Conservation (phyloP, 768 basidiomycete species). For the Podaxis sp. region DNA sequence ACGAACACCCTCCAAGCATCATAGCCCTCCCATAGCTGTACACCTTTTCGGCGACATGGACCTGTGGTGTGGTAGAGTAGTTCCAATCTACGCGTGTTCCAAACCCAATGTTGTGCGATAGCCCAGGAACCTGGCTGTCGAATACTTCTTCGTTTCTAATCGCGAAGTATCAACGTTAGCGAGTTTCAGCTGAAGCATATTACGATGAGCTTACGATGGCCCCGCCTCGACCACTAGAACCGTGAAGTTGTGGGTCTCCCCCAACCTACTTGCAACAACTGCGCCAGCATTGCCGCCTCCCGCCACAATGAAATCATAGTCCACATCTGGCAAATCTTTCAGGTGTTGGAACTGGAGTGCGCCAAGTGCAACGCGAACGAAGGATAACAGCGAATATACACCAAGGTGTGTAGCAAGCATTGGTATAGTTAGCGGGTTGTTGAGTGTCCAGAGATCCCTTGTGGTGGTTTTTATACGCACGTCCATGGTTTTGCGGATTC, state of each 20-base stretch:
- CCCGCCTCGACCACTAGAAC: slow-evolving; percentile 26
- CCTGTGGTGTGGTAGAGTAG: slow-evolving; percentile 22
- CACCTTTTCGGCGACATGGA: slow-evolving; percentile 21
- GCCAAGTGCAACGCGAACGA: background rate
- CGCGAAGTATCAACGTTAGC: background rate
- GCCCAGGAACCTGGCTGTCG: slow-evolving; percentile 7
- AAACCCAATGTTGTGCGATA: background rate
- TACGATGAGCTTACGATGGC: slow-evolving; percentile 7
- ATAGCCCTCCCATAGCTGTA: slow-evolving; percentile 24
- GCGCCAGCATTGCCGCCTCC: slow-evolving; percentile 22
- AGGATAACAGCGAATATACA: background rate
- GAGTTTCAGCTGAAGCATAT: background rate
- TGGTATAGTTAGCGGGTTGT: background rate
- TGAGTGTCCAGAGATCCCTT: too few relatives aligned
- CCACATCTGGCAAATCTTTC: background rate
- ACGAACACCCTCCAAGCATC: slow-evolving; percentile 28
- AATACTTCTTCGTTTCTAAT: slow-evolving; percentile 17
- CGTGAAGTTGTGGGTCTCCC: slow-evolving; percentile 17
- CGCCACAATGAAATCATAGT: background rate
- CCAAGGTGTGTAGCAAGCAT: background rate
- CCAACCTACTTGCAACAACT: slow-evolving; percentile 22
- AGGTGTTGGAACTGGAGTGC: background rate
- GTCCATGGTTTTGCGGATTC: too few relatives aligned
- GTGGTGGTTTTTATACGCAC: too few relatives aligned
- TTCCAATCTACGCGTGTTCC: slow-evolving; percentile 20